Evolutionary conservation across 23 red algal genomes (phyloP), one percentile per base, ranked within the genome.

Genomic region (Gracilaria gracilis): DNA sequence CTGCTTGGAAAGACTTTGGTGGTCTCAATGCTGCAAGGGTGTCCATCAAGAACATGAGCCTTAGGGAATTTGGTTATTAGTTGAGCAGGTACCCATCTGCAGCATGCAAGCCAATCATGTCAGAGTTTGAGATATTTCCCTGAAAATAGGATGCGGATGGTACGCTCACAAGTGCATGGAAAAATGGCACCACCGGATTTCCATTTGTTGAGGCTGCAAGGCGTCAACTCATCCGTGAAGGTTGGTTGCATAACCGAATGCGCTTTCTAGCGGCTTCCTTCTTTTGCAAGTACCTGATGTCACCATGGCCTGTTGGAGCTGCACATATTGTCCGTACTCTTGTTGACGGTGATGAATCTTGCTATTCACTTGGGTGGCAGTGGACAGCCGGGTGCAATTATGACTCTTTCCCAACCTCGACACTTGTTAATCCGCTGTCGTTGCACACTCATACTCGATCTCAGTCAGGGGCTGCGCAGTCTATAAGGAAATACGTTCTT

Each of bases 121-220:
- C 94, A 4, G 94, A 96, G 54, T 99, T 96, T 76, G 75, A 95
- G 17, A 57, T 77, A 1, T 96, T 96, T 87, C 97, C 97, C 0
- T 95, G 90, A 89, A 82, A 80, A 24, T 46, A 91, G 9, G 94
- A 96, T 73, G 54, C 82, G 1, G 69, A 85, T 79, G 72, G 84
- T 9, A 39, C 80, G 17, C 25, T 84, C 3, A 73, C 74, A 21
- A 50, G 82, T 6, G 78, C 80, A 73, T 95, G 92, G 92, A 54
- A 80, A 50, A 70, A 15, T 23, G 97, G 97, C 14, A 92, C 77
- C 7, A 99, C 97, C 5, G 97, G 97, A 24, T 99, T 94, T 88
- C 97, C 97, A 25, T 86, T 99, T 55, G 92, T 99, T 34, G 97
- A 99, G 57, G 97, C 97, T 24, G 97, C 97, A 17, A 99, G 96